A percentile compares a stretch with the other conserved stretches of the same genome.
Evolutionary conservation across 371 early-diverging fungal species (phyloP).

Genomic region (Apophysomyces ossiformis): DNA sequence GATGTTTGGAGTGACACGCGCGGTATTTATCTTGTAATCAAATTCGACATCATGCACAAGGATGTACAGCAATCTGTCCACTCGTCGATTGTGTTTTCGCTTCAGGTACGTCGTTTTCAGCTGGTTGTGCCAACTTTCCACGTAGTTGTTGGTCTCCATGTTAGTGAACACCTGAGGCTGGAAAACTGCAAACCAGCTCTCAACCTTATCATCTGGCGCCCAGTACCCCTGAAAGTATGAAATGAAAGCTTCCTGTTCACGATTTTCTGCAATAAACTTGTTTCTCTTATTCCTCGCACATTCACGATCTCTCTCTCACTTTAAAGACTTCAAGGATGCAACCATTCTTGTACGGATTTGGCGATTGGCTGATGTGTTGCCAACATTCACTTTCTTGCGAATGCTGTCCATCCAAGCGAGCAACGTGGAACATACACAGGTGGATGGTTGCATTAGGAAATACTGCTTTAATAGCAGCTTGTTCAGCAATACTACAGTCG

Average conservation of each 20-base stretch:
- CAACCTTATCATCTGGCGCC: background rate
- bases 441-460: background rate
- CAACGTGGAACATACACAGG: background rate
- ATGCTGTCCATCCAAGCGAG: constrained; percentile 1
- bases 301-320: too few species aligned
- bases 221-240: background rate
- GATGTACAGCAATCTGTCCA: constrained; percentile 14
- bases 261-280: too few species aligned
- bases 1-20: background rate
- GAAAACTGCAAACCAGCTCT: constrained; percentile 4
- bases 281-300: too few species aligned
- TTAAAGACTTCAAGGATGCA: too few species aligned
- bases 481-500: background rate
- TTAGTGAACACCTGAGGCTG: constrained; percentile 3
- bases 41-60: constrained; percentile 9
- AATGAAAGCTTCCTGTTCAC: background rate
- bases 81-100: constrained; percentile 10
- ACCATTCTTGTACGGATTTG: background rate
- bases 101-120: constrained; percentile 12
- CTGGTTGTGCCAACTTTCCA: constrained; percentile 16
- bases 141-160: constrained; percentile 16
- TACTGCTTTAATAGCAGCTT: background rate
- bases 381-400: background rate
- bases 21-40: background rate
- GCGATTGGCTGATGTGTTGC: background rate